Evolutionary conservation across 768 basidiomycete genomes (phyloP), one percentile per base, ranked within the genome.

Genomic region (Candolleomyces efflorescens): DNA sequence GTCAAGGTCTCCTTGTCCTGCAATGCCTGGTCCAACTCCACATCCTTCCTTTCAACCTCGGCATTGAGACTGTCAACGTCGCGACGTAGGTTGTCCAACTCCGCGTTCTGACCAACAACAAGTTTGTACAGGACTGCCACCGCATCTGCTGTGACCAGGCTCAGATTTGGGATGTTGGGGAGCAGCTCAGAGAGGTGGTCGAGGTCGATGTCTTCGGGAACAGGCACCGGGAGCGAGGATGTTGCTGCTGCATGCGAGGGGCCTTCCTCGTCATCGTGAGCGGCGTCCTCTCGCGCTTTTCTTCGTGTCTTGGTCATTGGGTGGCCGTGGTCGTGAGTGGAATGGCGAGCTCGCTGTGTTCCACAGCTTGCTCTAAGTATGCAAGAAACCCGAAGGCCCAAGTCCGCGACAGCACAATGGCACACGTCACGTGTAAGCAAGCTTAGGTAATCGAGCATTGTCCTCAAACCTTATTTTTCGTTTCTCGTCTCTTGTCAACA

Each of bases 1-100:
- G 81, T 70, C 49, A 78, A 71, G 1, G 76, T 81, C 67, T 94
- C 90, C 53, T 80, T 82, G 68, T 94, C 91, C 64, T 92, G 88
- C 37, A 92, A 69, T 5, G 89, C 85, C 71, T 93, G 91, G 68
- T 94, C 92, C 37, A 93, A 75, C 69, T 94, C 92, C 2, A 94
- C 76, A 55, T 92, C 90, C 68, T 87, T 88, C 69, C 80, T 82
- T 63, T 89, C 82, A 10, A 77, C 67, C 48, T 85, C 84, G 2
- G 90, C 90, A 44, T 78, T 83, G 58, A 80, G 71, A 60, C 87
- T 87, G 68, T 94, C 92, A 36, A 89, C 70, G 59, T 90, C 86
- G 53, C 82, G 75, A 50, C 82, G 79, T 2, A 78, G 70, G 58
- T 70, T 73, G 54, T 90, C 85, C 17, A 82, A 67, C 56, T 84